A percentile compares a stretch with the other conserved stretches of the same genome.
Conservation (phyloP, 192 early-diverging fungal species). For the Irineochytrium annulatum region DNA sequence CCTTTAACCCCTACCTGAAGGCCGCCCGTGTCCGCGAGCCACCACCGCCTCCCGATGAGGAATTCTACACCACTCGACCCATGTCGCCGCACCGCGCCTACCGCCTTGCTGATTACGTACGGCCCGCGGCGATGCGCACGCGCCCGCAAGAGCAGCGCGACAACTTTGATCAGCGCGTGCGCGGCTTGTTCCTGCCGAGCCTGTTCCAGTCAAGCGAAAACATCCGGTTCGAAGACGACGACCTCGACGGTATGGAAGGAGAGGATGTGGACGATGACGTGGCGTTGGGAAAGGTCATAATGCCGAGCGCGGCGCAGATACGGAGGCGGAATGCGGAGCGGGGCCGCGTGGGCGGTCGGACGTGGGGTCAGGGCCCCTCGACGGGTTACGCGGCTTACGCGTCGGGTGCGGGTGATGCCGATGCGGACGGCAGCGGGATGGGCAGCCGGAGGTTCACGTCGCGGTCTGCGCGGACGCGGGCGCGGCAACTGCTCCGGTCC, state of each 20-base stretch:
- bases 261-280: neutral
- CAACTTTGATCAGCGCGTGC: constrained; percentile 17
- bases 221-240: no score
- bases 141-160: neutral
- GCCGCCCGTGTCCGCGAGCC: no score
- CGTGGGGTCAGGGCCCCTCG: no score
- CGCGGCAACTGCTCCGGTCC: no score
- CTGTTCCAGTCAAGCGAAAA: constrained; percentile 17
- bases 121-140: constrained; percentile 1
- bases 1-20: no score
- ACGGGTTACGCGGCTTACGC: no score
- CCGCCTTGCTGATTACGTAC: constrained; percentile 10
- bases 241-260: neutral
- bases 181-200: constrained; percentile 17
- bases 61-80: constrained; percentile 16
- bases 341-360: no score
- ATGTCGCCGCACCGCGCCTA: constrained; percentile 11
- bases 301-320: neutral
- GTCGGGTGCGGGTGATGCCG: no score
- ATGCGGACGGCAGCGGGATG: no score
- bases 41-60: constrained; percentile 7
- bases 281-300: neutral
- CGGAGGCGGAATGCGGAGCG: no score
- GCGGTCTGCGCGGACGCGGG: no score
- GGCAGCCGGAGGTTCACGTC: no score